Conservation (phyloP, 2,329 filamentous ascomycete genomes). For the Rasamsonia emersonii region DNA sequence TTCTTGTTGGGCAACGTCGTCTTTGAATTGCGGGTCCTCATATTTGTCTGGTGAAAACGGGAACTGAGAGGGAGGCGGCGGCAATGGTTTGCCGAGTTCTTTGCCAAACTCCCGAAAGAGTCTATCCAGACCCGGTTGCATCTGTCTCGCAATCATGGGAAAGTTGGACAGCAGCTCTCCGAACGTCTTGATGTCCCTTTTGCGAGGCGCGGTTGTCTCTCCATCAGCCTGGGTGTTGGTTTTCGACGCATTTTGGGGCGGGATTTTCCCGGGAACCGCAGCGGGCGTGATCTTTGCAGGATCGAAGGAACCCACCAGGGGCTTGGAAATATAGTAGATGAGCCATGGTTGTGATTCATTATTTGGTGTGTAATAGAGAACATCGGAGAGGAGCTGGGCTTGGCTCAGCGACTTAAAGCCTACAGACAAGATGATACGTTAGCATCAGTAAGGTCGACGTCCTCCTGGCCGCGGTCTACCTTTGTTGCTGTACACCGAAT, state of each 20-base stretch:
- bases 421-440: slow-evolving; percentile 27
- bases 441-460: slow-evolving; percentile 1
- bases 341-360: slow-evolving; percentile 90
- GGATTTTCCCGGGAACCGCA: slow-evolving; percentile 39
- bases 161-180: slow-evolving; percentile 84
- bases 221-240: slow-evolving; percentile 20
- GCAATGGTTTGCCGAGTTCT: slow-evolving; percentile 76
- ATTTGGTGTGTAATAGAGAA: slow-evolving; percentile 81
- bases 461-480: slow-evolving; percentile 45
- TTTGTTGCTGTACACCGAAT: slow-evolving; percentile 91
- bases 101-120: slow-evolving; percentile 82
- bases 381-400: slow-evolving; percentile 74
- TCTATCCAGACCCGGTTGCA: slow-evolving; percentile 84
- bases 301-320: slow-evolving; percentile 76
- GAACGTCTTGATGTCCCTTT: slow-evolving; percentile 88
- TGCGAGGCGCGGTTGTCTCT: slow-evolving; percentile 39
- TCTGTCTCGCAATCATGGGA: slow-evolving; percentile 90
- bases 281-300: slow-evolving; percentile 64
- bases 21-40: slow-evolving; percentile 32
- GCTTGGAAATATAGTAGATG: slow-evolving; percentile 88
- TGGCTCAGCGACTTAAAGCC: slow-evolving; percentile 89
- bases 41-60: slow-evolving; percentile 50
- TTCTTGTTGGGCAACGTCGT: slow-evolving; percentile 12
- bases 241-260: slow-evolving; percentile 15
- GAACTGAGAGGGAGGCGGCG: slow-evolving; percentile 53